phyloP scores from a whole-genome alignment of 139 green algal genomes.

The Picochlorum sp. region DNA sequence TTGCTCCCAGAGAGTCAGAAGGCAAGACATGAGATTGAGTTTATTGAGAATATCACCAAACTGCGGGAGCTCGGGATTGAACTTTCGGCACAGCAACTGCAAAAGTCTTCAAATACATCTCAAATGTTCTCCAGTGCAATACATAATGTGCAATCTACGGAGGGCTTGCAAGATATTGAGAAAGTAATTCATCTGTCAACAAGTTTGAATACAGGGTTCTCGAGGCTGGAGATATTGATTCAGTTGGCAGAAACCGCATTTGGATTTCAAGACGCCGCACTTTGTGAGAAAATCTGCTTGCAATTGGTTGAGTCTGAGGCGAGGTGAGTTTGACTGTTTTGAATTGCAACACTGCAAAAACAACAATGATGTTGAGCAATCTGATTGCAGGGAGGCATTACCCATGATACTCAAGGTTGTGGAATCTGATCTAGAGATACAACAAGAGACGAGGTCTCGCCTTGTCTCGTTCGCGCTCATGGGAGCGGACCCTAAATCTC shows the following conservation, averaged over 20 bases:
- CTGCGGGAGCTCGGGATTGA: conserved; percentile 18
- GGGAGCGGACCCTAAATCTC: neutral
- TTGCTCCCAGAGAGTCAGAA: conserved; percentile 18
- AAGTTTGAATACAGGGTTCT: conserved; percentile 5
- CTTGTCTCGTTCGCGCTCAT: neutral
- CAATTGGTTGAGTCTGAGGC: too few relatives aligned
- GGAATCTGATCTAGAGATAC: conserved; percentile 13
- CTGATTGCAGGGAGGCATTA: neutral
- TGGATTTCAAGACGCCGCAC: neutral
- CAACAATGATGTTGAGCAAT: too few relatives aligned
- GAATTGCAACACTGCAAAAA: too few relatives aligned
- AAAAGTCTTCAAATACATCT: conserved; percentile 12
- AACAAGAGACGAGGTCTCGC: conserved; percentile 2
- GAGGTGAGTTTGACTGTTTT: too few relatives aligned
- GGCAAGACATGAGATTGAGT: conserved; percentile 6
- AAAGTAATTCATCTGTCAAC: neutral
- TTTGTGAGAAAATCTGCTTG: neutral
- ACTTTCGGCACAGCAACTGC: conserved; percentile 19
- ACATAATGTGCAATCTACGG: neutral
- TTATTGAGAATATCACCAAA: conserved; percentile 8
- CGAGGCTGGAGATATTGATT: neutral
- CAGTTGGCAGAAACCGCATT: neutral
- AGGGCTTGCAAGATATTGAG: conserved; percentile 2
- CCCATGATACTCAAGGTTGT: neutral
- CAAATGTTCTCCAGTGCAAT: neutral